Base-by-base conservation (phyloP, 2,329 filamentous ascomycete species). In the Aspergillus spinulosporus region DNA sequence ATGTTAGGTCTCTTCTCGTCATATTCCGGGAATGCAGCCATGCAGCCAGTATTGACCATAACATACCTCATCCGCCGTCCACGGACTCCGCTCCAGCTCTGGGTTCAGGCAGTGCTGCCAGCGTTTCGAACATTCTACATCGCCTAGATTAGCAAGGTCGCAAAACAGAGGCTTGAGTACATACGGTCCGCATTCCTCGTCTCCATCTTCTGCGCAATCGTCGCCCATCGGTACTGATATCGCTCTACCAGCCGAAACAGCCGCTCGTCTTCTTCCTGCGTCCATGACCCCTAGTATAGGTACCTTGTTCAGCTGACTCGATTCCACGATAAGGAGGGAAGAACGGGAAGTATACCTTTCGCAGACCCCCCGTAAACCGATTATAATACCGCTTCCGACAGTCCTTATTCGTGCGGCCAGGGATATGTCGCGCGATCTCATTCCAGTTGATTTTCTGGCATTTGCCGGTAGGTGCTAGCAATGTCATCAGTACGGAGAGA, bases 81-180 rank as follows among this genome's bases (percentile, higher is more conserved):
- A 57, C 1, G 55, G 55, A 42, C 55, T 57, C 7, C 55, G 45
- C 45, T 57, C 55, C 15, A 57, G n/a, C 39, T 57, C 55, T 3
- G 55, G 55, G 12, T 57, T 57, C 45, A 57, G 43, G n/a, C 55
- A 57, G 39, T 57, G 55, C 31, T 57, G 55, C 55, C 55, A 57
- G 6, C 55, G 55, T 14, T 57, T 57, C 4, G 55, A 57, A 5
- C 55, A 57, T 32, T 57, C 55, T 57, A 28, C 12, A 9, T 3
- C 43, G 8, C 2, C 26, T 12, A 26, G 2, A 49, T 15, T 1
- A 49, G 12, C 7, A 29, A 5, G 26, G 42, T 4, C 26, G 11
- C n/a, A 4, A 43, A 43, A 43, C 14, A 29, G 21, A 37, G 3
- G 32, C 1, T 8, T 2, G 31, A 34, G 2, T 28, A 52, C 55